Conservation (phyloP, 345 rosid genomes). For the Excoecaria cochinchinensis region DNA sequence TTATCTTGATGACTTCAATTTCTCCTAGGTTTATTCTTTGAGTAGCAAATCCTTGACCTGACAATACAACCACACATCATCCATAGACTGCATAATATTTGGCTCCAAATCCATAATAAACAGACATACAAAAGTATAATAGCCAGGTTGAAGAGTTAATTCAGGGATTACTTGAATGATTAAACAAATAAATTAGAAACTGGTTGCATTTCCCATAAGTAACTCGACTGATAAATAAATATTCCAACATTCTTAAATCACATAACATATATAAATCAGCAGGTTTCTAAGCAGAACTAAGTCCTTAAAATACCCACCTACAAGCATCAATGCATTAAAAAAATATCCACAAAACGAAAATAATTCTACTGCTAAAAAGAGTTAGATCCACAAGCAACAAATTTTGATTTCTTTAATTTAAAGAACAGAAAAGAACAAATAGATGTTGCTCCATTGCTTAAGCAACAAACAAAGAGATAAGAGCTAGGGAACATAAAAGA, state of each 20-base stretch:
- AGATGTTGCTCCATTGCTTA: neutral
- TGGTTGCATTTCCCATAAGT: neutral
- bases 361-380: too few species aligned
- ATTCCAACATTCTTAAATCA: neutral
- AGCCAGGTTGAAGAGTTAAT: neutral
- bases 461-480: neutral
- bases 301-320: too few species aligned
- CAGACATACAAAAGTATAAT: neutral
- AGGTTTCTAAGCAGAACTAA: too few species aligned
- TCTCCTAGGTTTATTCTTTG: conserved; percentile 68
- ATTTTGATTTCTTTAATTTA: neutral
- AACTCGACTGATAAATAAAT: neutral
- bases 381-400: neutral
- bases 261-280: too few species aligned
- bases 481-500: neutral
- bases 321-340: too few species aligned
- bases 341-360: too few species aligned
- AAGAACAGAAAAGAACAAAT: neutral
- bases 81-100: conserved; percentile 1
- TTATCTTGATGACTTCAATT: conserved; percentile 56
- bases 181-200: neutral
- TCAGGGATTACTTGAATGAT: neutral
- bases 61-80: conserved; percentile 21
- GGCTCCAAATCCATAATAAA: neutral
- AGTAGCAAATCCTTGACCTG: conserved; percentile 72